These are phyloP conservation scores for Talaromyces adpressus DNA, from an alignment of 495 filamentous ascomycete genomes.

Conservation along the genomic window DNA sequence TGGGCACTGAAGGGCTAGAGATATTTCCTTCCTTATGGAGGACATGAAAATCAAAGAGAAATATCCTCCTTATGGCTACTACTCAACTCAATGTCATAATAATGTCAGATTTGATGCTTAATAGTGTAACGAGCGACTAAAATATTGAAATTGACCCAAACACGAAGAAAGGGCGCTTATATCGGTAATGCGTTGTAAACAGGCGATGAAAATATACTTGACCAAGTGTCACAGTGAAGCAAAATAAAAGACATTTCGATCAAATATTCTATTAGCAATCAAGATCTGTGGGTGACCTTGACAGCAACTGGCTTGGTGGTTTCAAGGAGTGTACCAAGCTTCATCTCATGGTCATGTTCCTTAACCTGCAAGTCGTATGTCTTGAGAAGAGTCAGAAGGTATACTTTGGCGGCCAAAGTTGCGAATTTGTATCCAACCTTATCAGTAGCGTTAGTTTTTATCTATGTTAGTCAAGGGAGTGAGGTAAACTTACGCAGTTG, in stretches of 20 bases:
- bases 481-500: conserved; percentile 14
- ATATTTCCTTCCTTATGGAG: no score
- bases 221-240: neutral
- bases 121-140: no score
- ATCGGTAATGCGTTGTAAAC: no score
- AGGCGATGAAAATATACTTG: no score
- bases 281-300: conserved; percentile 9
- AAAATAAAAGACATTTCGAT: no score
- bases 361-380: conserved; percentile 13
- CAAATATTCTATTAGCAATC: neutral
- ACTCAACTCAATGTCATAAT: no score
- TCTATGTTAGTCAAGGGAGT: neutral
- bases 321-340: conserved; percentile 13
- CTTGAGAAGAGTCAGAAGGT: conserved; percentile 13
- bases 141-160: no score
- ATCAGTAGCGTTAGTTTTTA: neutral
- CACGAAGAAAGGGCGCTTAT: no score
- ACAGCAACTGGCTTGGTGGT: conserved; percentile 16
- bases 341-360: conserved; percentile 15
- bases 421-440: conserved; percentile 7
- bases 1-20: no score
- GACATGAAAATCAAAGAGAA: no score
- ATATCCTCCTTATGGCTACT: no score
- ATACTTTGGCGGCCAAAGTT: conserved; percentile 12
- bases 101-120: no score